A percentile compares a stretch with the other conserved stretches of the same genome.
Conservation (phyloP, 2,329 filamentous ascomycete species). For the Zalaria sp. region DNA sequence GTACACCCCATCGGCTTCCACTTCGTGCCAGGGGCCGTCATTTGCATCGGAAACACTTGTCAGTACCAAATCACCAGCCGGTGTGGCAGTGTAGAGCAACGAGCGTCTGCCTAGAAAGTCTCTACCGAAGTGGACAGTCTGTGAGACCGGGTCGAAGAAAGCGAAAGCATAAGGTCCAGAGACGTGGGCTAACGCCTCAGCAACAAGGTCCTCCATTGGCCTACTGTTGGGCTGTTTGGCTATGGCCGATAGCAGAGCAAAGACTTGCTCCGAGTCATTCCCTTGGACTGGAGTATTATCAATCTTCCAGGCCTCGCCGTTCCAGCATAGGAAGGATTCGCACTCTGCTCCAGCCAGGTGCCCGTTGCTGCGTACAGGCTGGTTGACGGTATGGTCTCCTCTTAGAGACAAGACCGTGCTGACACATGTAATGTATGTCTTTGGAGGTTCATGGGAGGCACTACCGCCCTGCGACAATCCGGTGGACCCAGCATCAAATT, state of each 20-base stretch:
- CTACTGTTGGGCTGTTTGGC: no score
- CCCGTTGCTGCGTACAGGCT: slow-evolving; percentile 51
- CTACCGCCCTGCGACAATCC: not conserved
- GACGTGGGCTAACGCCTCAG: slow-evolving; percentile 7
- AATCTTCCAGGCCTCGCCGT: slow-evolving; percentile 87
- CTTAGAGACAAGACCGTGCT: slow-evolving; percentile 88
- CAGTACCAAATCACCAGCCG: slow-evolving; percentile 42
- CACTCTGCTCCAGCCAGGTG: slow-evolving; percentile 14
- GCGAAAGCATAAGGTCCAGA: slow-evolving; percentile 79
- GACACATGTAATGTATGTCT: slow-evolving; percentile 45
- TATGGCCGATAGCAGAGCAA: slow-evolving; percentile 36
- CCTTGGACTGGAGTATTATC: slow-evolving; percentile 42
- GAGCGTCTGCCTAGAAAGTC: slow-evolving; percentile 83
- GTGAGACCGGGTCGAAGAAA: slow-evolving; percentile 53
- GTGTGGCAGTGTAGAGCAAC: slow-evolving; percentile 44
- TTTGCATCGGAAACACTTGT: slow-evolving; percentile 55
- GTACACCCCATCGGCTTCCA: slow-evolving; percentile 74
- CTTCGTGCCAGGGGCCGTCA: slow-evolving; percentile 53
- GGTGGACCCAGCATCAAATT: not conserved
- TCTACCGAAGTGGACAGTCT: slow-evolving; percentile 63
- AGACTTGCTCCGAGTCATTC: slow-evolving; percentile 66
- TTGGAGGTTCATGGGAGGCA: no score
- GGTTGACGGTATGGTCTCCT: slow-evolving; percentile 53
- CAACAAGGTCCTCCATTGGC: not conserved
- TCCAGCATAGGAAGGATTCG: slow-evolving; percentile 77